Base-by-base conservation (phyloP, 1,139 yeast genomes). In the Kodamaea derodonti region DNA sequence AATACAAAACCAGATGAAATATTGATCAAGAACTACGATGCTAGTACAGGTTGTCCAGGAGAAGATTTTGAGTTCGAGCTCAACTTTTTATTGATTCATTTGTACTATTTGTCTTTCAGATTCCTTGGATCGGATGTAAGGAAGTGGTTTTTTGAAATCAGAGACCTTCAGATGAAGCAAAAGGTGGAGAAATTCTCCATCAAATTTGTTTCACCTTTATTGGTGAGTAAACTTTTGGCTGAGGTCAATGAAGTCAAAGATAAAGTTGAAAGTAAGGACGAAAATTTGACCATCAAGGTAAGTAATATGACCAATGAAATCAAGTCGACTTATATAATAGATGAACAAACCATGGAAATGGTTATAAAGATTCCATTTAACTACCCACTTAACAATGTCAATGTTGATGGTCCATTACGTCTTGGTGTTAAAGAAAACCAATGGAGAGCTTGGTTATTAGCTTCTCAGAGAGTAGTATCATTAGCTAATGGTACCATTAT, bases 391-490 rank as follows among this genome's bases (percentile, higher is more conserved):
- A 70, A 76, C 11, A 84, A 78, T 42, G 83, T 88, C 12, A 62
- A 65, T 11, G 90, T 92, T 1, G 80, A 76, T 35, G 96, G 97
- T 0, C 77, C 86, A 2, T 73, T 79, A 37, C 71, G 95, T 43
- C 73, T 88, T 29, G 98, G 98, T 12, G 95, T 90, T 12, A 85
- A 84, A 46, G 97, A 92, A 48, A 80, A 78, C 42, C 92, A 86
- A 60, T 90, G 97, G 95, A 83, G 87, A 47, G 92, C 95, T 1
- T 92, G 98, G 98, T 62, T 92, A 20, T 66, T 92, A 52, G 92
- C 97, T 1, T 84, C 95, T 2, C 95, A 86, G 53, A 77, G 90
- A 36, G 80, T 88, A 12, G 75, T 83, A 13, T 74, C 84, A 5
- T 79, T 80, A 29, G 69, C 77, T 11, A 85, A 84, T 49, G 96